Percentiles rank a stretch among this genome's conserved stretches.
Evolutionary conservation across 1,284 basidiomycete genomes (phyloP).

Genomic region (Gomphus bonarii): DNA sequence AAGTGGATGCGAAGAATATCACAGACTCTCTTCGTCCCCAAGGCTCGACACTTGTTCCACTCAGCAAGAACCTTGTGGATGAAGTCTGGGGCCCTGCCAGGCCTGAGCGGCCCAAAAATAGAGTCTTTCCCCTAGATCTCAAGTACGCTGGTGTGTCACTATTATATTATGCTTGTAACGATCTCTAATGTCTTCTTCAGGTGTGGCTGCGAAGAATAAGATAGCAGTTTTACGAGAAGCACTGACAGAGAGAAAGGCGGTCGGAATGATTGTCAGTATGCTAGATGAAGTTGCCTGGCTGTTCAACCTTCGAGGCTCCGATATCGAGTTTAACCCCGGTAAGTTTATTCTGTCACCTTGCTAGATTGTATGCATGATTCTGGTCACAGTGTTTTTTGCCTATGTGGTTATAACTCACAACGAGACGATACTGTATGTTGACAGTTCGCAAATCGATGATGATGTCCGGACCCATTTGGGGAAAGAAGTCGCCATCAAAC

Average conservation of each 20-base stretch:
- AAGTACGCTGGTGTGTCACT: conserved; percentile 46
- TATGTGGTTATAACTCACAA: conserved; percentile 75
- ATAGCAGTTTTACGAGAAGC: conserved; percentile 57
- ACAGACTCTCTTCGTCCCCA: conserved; percentile 39
- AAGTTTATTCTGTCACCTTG: conserved; percentile 12
- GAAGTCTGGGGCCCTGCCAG: conserved; percentile 64
- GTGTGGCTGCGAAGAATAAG: conserved; percentile 60
- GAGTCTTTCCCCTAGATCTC: conserved; percentile 61
- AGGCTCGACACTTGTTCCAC: conserved; percentile 52
- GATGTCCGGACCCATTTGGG: conserved; percentile 50
- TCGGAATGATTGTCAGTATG: conserved; percentile 66
- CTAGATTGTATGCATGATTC: neutral
- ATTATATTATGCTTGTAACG: conserved; percentile 7
- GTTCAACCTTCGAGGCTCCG: conserved; percentile 88
- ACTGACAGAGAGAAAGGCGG: conserved; percentile 51
- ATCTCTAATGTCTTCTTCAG: conserved; percentile 22
- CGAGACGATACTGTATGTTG: conserved; percentile 64
- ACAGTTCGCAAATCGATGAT: conserved; percentile 52
- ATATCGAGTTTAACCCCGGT: conserved; percentile 89
- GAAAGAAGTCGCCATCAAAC: conserved; percentile 51
- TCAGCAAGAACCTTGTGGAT: conserved; percentile 74
- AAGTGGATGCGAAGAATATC: conserved; percentile 53
- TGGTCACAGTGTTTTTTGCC: conserved; percentile 77
- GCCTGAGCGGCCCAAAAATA: conserved; percentile 62
- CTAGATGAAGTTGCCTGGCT: conserved; percentile 92